Percentiles rank a stretch among this genome's conserved stretches.
Evolutionary conservation across 2,329 filamentous ascomycete genomes (phyloP).

Genomic region (Alternaria sp.): DNA sequence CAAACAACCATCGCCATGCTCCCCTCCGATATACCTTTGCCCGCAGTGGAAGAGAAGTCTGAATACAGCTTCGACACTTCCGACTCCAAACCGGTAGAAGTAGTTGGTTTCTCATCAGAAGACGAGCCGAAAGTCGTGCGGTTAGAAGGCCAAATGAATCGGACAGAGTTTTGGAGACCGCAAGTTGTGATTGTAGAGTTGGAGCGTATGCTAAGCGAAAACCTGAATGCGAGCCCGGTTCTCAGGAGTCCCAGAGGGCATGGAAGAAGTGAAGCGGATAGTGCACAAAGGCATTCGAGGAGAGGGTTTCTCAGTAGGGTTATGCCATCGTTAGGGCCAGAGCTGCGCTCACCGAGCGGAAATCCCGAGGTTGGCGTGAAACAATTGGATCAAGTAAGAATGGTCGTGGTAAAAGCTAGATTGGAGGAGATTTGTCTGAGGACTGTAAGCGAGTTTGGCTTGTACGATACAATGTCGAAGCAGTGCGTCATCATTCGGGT

Average conservation of each 20-base stretch:
- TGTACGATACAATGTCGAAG: slow-evolving; percentile 48
- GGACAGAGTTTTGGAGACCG: slow-evolving; percentile 55
- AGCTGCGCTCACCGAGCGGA: slow-evolving; percentile 26
- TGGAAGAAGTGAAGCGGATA: slow-evolving; percentile 3
- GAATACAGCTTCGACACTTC: slow-evolving; percentile 42
- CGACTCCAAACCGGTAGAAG: slow-evolving; percentile 38
- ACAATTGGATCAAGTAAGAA: slow-evolving; percentile 17
- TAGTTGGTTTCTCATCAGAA: slow-evolving; percentile 52
- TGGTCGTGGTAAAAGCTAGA: slow-evolving; percentile 39
- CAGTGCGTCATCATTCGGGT: slow-evolving; percentile 44
- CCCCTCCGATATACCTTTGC: slow-evolving; percentile 52
- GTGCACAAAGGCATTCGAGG: slow-evolving; percentile 15
- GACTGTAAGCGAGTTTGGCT: slow-evolving; percentile 46
- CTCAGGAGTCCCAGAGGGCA: slow-evolving; percentile 13
- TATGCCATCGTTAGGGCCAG: slow-evolving; percentile 29
- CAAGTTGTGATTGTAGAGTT: slow-evolving; percentile 53
- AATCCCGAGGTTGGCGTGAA: slow-evolving; percentile 32
- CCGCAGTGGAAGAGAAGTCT: slow-evolving; percentile 33
- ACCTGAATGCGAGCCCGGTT: slow-evolving; percentile 36
- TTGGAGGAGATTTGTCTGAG: slow-evolving; percentile 46
- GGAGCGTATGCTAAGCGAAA: slow-evolving; percentile 43
- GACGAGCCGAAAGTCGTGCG: slow-evolving; percentile 52
- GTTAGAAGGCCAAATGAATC: slow-evolving; percentile 52
- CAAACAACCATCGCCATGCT: slow-evolving; percentile 56
- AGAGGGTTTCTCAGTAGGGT: slow-evolving; percentile 36